These are phyloP conservation scores for Quercus gilva DNA, from an alignment of 306 rosid species.

Conservation along the genomic window DNA sequence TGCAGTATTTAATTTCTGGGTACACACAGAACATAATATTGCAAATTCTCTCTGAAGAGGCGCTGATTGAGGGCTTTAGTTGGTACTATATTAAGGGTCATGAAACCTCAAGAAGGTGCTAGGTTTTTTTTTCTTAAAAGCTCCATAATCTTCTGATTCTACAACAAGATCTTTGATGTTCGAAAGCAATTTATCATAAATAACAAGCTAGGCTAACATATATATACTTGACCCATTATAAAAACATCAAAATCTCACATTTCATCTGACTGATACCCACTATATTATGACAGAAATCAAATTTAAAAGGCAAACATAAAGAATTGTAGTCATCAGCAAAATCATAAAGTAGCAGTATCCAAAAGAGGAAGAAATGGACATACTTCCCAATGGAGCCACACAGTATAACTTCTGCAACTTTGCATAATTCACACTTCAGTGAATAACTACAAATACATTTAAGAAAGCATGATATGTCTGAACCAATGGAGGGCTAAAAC, in stretches of 20 bases:
- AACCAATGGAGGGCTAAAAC: not conserved
- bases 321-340: not conserved
- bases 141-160: not conserved
- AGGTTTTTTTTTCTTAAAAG: not conserved
- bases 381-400: not conserved
- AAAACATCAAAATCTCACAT: not conserved
- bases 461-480: not conserved
- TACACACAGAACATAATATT: not conserved
- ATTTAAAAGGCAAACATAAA: not conserved
- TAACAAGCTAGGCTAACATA: conserved; percentile 8
- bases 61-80: not conserved
- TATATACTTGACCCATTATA: not conserved
- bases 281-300: not conserved
- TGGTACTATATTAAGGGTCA: not conserved
- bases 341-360: not conserved
- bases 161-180: not conserved
- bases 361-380: not conserved
- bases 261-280: not conserved
- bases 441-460: not conserved
- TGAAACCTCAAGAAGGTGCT: not conserved
- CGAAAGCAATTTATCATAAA: not conserved
- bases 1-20: not conserved
- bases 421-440: not conserved
- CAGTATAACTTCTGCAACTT: not conserved
- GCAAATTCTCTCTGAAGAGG: not conserved